Evolutionary conservation across 2,329 filamentous ascomycete species (phyloP).

Genomic region (Alternaria angustiovoidea): DNA sequence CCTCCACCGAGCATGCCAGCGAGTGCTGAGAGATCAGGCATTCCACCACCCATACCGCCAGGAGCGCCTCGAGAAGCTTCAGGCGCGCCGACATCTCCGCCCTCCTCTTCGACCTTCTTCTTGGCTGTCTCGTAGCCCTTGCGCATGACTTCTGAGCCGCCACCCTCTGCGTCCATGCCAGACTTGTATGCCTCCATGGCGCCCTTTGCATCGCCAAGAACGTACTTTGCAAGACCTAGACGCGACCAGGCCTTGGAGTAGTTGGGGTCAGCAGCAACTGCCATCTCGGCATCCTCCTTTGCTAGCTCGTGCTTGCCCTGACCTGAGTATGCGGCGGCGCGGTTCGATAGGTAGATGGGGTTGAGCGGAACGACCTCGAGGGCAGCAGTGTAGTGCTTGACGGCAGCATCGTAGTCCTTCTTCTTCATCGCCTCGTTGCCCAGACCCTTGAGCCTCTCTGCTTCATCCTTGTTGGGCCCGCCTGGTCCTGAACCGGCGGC

Average conservation of each 20-base stretch:
- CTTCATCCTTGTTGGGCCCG: constrained; percentile 74
- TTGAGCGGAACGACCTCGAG: constrained; percentile 82
- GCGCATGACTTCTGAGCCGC: constrained; percentile 96
- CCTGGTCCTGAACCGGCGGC: constrained; percentile 44
- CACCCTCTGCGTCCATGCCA: constrained; percentile 93
- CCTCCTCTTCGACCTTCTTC: constrained; percentile 83
- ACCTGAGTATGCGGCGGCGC: constrained; percentile 90
- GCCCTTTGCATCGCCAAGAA: constrained; percentile 87
- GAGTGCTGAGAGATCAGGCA: constrained; percentile 86
- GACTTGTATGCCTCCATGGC: constrained; percentile 94
- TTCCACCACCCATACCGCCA: constrained; percentile 68
- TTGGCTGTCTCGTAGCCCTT: constrained; percentile 95
- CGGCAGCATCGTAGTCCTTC: constrained; percentile 85
- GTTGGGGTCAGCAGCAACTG: constrained; percentile 83
- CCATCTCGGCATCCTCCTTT: constrained; percentile 86
- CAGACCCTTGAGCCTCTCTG: constrained; percentile 85
- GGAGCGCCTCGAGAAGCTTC: constrained; percentile 40
- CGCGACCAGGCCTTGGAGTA: constrained; percentile 99
- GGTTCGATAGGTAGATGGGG: constrained; percentile 97
- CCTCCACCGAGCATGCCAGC: constrained; percentile 56
- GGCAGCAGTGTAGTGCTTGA: constrained; percentile 88
- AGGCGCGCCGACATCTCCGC: constrained; percentile 60
- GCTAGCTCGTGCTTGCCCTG: constrained; percentile 85
- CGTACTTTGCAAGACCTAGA: constrained; percentile 88
- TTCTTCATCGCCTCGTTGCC: constrained; percentile 95